Conservation (phyloP, 306 rosid genomes). For the Gastrolobium villosum region DNA sequence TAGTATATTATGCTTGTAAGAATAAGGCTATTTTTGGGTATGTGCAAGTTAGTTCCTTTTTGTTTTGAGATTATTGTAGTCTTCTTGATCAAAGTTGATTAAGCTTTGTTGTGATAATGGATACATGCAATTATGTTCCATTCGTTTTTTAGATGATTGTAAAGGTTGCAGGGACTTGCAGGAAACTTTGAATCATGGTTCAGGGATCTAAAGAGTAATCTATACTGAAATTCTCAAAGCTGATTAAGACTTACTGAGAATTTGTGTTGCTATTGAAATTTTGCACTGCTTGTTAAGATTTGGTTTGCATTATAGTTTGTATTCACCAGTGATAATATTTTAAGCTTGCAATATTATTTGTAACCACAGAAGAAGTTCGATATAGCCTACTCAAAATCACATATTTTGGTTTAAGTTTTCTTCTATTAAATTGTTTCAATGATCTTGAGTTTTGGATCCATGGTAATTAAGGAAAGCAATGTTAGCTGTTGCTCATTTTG, state of each 20-base stretch:
- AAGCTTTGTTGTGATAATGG: conserved; percentile 17
- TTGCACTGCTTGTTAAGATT: neutral
- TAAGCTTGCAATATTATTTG: conserved; percentile 23
- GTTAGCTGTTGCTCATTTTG: neutral
- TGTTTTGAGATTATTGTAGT: conserved; percentile 10
- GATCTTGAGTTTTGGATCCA: conserved; percentile 3
- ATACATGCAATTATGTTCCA: neutral
- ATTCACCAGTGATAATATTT: conserved; percentile 1
- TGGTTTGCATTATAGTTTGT: conserved; percentile 11
- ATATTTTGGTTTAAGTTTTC: neutral
- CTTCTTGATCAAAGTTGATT: neutral
- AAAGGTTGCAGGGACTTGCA: neutral
- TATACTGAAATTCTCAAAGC: conserved; percentile 13
- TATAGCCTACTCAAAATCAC: neutral
- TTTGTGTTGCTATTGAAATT: conserved; percentile 13
- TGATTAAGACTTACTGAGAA: conserved; percentile 14
- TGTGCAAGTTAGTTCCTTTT: neutral
- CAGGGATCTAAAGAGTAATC: neutral
- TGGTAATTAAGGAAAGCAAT: neutral
- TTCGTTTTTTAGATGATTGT: conserved; percentile 35
- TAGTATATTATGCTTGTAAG: neutral
- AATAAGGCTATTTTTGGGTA: conserved; percentile 7
- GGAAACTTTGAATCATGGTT: neutral
- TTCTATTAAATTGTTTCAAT: conserved; percentile 1
- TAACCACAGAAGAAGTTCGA: neutral